Conservation (phyloP, 495 filamentous ascomycete genomes). For the Friedmanniomyces simplex region DNA sequence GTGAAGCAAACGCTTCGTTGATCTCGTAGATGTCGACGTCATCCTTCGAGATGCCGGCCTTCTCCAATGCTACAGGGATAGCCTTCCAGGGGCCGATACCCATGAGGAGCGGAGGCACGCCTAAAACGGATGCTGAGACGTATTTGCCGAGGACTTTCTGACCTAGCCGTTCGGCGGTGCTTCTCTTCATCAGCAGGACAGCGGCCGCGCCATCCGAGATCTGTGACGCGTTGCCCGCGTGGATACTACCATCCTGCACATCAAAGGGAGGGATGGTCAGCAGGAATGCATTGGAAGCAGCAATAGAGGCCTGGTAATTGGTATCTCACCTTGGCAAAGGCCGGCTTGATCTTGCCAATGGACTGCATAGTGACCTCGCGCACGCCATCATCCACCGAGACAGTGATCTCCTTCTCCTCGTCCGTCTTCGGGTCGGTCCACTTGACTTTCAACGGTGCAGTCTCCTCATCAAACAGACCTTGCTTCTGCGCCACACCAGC, state of each 20-base stretch:
- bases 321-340: slow-evolving; percentile 57
- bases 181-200: slow-evolving; percentile 90
- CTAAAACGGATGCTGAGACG: slow-evolving; percentile 71
- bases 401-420: slow-evolving; percentile 74
- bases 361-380: slow-evolving; percentile 74
- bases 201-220: slow-evolving; percentile 94
- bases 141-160: slow-evolving; percentile 88
- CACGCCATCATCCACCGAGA: slow-evolving; percentile 80
- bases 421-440: slow-evolving; percentile 81
- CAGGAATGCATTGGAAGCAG: no score
- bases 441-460: slow-evolving; percentile 73
- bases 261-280: no score
- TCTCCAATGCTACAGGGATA: slow-evolving; percentile 81
- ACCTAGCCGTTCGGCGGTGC: slow-evolving; percentile 75
- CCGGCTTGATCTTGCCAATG: slow-evolving; percentile 78
- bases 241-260: slow-evolving; percentile 47
- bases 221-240: slow-evolving; percentile 92
- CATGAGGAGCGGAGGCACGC: slow-evolving; percentile 90
- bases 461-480: slow-evolving; percentile 90
- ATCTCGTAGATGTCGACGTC: slow-evolving; percentile 98
- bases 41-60: slow-evolving; percentile 74
- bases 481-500: slow-evolving; percentile 73
- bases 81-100: slow-evolving; percentile 92
- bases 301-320: neutral
- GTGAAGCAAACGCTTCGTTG: slow-evolving; percentile 95